Evolutionary conservation across 768 basidiomycete genomes (phyloP), one percentile per base, ranked within the genome.

Genomic region (Ramaria sp.): DNA sequence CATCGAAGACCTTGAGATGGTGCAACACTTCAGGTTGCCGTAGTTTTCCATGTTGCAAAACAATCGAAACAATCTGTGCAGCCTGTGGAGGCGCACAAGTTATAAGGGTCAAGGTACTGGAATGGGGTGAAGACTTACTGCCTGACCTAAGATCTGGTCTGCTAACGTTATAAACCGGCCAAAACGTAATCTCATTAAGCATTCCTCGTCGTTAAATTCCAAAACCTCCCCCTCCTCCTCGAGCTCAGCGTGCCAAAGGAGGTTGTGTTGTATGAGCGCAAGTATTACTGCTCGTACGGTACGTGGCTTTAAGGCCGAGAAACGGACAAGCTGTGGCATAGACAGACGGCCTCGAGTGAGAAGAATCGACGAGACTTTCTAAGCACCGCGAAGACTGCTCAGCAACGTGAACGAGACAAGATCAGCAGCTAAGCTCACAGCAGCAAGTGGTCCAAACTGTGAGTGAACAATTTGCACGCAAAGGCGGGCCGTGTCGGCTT

Each of bases 1-100:
- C 65, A 60, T 87, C 80, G 55, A 68, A 69, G 15, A 70, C 67
- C 9, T 77, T 74, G 27, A 83, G 66, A 38, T 69, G 66, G 16
- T 73, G 69, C 24, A 86, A 59, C 45, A 95, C 80, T 54, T 91
- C 84, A 61, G 79, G 79, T 3, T 82, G 75, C 47, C 81, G 80
- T 62, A 95, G 76, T 66, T 92, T 94, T 36, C 94, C 94, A 63
- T 91, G 84, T 62, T 92, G 81, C 51, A 95, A 70, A 25, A 95
- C 71, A 10, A 81, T 68, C 61, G 83, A 80, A 20, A 96, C 71
- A 52, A 97, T 81, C 53, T 85, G 81, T 49, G 79, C 78, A 12
- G 78, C 89, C 90, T 93, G 57, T n/a, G 43, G n/a, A n/a, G n/a
- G n/a, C n/a, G n/a, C 51, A 18, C 51, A 48, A 53, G 30, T 9